These are phyloP conservation scores for Pseudonitzschia delicatissima DNA, from an alignment of 108 stramenopile genomes.

Conservation along the genomic window DNA sequence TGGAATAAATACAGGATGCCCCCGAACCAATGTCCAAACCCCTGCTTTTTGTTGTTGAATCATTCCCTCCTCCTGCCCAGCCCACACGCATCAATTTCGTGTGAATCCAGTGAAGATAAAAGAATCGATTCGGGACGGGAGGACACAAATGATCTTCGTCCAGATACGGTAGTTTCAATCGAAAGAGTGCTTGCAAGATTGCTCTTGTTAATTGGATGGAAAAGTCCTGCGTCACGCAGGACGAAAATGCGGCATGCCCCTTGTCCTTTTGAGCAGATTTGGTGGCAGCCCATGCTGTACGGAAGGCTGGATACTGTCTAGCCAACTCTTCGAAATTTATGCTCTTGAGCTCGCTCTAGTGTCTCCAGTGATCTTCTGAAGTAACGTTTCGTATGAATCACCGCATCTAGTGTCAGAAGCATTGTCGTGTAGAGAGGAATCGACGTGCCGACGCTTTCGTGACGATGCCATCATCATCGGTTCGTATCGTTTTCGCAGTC, in stretches of 20 bases:
- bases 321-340: constrained; percentile 70
- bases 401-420: not conserved
- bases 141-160: constrained; percentile 82
- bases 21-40: constrained; percentile 93
- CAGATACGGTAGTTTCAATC: constrained; percentile 56
- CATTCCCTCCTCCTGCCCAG: not conserved
- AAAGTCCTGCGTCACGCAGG: constrained; percentile 55
- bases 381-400: not conserved
- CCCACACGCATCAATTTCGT: constrained; percentile 41
- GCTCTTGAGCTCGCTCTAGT: constrained; percentile 22
- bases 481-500: not conserved
- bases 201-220: constrained; percentile 75
- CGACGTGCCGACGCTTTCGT: constrained; percentile 29
- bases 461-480: not conserved
- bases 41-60: not conserved
- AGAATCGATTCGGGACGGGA: constrained; percentile 90
- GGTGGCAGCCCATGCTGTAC: constrained; percentile 26
- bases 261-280: constrained; percentile 30
- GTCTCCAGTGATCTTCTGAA: constrained; percentile 18
- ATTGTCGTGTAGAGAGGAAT: constrained; percentile 13
- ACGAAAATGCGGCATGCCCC: constrained; percentile 20
- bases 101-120: constrained; percentile 84
- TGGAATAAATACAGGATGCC: constrained; percentile 83
- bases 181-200: constrained; percentile 68
- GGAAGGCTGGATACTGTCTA: constrained; percentile 57